These are phyloP conservation scores for Furcasterigmium furcatum DNA, from an alignment of 2,329 filamentous ascomycete species.

Conservation along the genomic window DNA sequence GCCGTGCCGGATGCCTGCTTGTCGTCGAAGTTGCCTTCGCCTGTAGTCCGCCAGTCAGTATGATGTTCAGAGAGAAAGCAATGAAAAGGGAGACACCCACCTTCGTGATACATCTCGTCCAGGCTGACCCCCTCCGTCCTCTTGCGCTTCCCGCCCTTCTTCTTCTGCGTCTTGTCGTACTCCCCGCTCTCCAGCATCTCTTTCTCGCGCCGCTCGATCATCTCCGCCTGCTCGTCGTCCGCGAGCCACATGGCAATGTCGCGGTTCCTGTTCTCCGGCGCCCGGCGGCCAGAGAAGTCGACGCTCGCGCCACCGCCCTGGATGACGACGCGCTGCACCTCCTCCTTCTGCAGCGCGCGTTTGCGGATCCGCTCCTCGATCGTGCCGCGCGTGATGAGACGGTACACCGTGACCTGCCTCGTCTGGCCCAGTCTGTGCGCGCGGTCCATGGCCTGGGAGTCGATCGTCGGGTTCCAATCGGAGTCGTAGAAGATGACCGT, in stretches of 20 bases:
- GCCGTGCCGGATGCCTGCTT: slow-evolving; percentile 78
- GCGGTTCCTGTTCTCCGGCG: slow-evolving; percentile 88
- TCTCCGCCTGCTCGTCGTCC: slow-evolving; percentile 91
- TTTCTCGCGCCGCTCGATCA: slow-evolving; percentile 89
- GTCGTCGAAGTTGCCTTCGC: slow-evolving; percentile 95
- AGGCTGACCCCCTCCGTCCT: slow-evolving; percentile 58
- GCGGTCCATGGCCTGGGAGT: slow-evolving; percentile 98
- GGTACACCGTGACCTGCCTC: slow-evolving; percentile 92
- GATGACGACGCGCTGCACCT: slow-evolving; percentile 96
- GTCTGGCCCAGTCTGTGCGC: slow-evolving; percentile 97
- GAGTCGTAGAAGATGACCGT: slow-evolving; percentile 99
- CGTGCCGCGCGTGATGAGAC: slow-evolving; percentile 92
- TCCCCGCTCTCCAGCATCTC: slow-evolving; percentile 76
- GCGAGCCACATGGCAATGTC: slow-evolving; percentile 99
- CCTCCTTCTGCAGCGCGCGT: slow-evolving; percentile 95
- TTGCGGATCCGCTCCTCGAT: slow-evolving; percentile 98
- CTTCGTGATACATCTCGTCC: slow-evolving; percentile 99
- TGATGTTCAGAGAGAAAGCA: too few species aligned
- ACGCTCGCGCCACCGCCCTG: slow-evolving; percentile 86
- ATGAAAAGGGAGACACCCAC: slow-evolving; percentile 65
- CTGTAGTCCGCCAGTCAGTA: slow-evolving; percentile 43
- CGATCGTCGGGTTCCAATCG: slow-evolving; percentile 98
- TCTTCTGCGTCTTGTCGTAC: slow-evolving; percentile 53
- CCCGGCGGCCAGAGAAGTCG: slow-evolving; percentile 90
- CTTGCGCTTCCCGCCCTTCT: slow-evolving; percentile 54